Conservation (phyloP, 345 rosid species). For the Cochlearia excelsa region DNA sequence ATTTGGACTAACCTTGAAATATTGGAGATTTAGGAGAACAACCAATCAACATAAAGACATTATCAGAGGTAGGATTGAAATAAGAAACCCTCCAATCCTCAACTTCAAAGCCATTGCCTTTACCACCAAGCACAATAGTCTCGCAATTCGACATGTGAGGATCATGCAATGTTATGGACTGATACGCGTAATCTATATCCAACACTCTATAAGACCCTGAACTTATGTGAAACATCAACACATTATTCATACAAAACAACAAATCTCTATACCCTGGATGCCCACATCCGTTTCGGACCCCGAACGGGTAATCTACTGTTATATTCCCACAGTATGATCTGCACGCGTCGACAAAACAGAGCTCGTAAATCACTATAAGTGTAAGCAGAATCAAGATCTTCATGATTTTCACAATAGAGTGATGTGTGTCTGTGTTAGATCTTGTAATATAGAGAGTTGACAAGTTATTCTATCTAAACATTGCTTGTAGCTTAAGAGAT, state of each 20-base stretch:
- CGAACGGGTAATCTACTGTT: constrained; percentile 76
- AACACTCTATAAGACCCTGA: constrained; percentile 84
- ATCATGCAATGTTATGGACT: constrained; percentile 69
- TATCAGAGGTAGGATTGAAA: constrained; percentile 64
- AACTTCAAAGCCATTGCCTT: constrained; percentile 77
- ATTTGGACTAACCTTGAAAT: constrained; percentile 44
- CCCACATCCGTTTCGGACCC: constrained; percentile 73
- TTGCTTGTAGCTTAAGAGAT: constrained; percentile 33
- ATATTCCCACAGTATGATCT: constrained; percentile 84
- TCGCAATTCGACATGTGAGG: constrained; percentile 80
- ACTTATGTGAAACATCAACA: constrained; percentile 77
- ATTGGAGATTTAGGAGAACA: constrained; percentile 78
- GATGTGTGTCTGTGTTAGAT: constrained; percentile 11
- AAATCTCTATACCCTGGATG: constrained; percentile 86
- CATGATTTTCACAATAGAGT: constrained; percentile 23
- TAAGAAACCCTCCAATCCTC: constrained; percentile 77
- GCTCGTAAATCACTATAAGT: constrained; percentile 23
- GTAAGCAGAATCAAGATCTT: constrained; percentile 17
- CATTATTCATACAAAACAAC: constrained; percentile 75
- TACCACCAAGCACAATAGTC: constrained; percentile 61
- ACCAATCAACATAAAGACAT: constrained; percentile 82
- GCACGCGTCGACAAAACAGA: constrained; percentile 35
- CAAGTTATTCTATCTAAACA: constrained; percentile 21
- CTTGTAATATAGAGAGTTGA: constrained; percentile 11
- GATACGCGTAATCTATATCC: constrained; percentile 78